Conservation (phyloP, 164 flowering plant species). For the Nelumbo lutea region DNA sequence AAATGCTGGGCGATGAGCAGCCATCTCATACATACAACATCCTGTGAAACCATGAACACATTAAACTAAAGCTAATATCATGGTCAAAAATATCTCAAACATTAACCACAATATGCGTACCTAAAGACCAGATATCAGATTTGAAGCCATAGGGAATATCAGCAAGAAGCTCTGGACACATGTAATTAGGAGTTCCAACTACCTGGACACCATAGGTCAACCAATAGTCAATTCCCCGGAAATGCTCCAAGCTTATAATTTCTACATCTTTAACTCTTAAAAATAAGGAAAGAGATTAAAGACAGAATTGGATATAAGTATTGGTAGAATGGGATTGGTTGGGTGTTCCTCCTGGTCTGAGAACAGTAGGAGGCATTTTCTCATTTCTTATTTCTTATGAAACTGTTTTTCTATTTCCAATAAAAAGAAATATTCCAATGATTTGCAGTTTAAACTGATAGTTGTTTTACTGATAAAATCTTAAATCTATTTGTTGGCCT, state of each 20-base stretch:
- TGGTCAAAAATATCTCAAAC: not conserved
- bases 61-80: not conserved
- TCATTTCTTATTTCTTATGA: too few relatives aligned
- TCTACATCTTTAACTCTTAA: too few relatives aligned
- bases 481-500: too few relatives aligned
- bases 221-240: not conserved
- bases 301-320: too few relatives aligned
- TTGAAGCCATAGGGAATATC: slow-evolving; percentile 73
- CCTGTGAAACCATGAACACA: slow-evolving; percentile 27
- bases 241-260: not conserved
- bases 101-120: slow-evolving; percentile 19
- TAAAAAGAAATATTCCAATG: too few relatives aligned
- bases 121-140: slow-evolving; percentile 76
- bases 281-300: too few relatives aligned
- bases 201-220: slow-evolving; percentile 25
- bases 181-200: slow-evolving; percentile 63
- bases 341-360: too few relatives aligned
- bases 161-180: slow-evolving; percentile 78
- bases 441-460: too few relatives aligned
- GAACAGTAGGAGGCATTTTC: too few relatives aligned
- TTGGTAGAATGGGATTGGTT: too few relatives aligned
- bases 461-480: too few relatives aligned
- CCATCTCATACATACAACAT: slow-evolving; percentile 76
- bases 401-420: too few relatives aligned
- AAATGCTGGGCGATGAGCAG: slow-evolving; percentile 69